phyloP scores from a whole-genome alignment of 495 filamentous ascomycete species.

The Aspergillus affinis region DNA sequence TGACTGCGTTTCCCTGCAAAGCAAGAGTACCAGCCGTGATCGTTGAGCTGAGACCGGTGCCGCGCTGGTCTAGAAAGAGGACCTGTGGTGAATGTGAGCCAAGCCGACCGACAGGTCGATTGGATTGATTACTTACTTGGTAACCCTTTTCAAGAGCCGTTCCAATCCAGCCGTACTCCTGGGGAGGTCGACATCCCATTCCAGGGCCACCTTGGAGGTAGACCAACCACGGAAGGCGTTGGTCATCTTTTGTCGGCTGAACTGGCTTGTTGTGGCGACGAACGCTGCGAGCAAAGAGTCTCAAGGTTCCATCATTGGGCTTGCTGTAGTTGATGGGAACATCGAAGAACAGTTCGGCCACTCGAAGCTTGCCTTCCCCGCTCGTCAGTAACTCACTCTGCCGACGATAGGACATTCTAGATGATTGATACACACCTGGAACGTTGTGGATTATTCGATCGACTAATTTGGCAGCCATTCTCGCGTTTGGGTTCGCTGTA shows the following conservation, averaged over 20 bases:
- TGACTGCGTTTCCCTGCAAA: conserved; percentile 57
- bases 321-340: conserved; percentile 74
- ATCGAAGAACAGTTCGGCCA: conserved; percentile 82
- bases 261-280: conserved; percentile 62
- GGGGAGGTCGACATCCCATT: conserved; percentile 68
- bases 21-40: conserved; percentile 70
- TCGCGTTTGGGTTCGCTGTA: background rate
- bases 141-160: conserved; percentile 79
- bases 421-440: conserved; percentile 32
- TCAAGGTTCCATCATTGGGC: conserved; percentile 59
- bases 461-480: conserved; percentile 46
- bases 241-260: conserved; percentile 49
- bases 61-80: conserved; percentile 83
- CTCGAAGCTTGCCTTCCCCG: conserved; percentile 63
- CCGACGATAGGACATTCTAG: background rate
- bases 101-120: background rate
- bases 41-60: conserved; percentile 80
- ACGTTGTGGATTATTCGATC: conserved; percentile 45
- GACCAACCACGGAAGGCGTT: conserved; percentile 61
- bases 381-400: conserved; percentile 7
- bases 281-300: conserved; percentile 75
- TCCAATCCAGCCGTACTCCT: conserved; percentile 64
- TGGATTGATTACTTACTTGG: conserved; percentile 36
- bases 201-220: conserved; percentile 79
- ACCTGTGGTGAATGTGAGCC: conserved; percentile 46